Percentiles rank a stretch among this genome's conserved stretches.
Evolutionary conservation across 2,329 filamentous ascomycete genomes (phyloP).

Genomic region (Diaporthe longicolla): DNA sequence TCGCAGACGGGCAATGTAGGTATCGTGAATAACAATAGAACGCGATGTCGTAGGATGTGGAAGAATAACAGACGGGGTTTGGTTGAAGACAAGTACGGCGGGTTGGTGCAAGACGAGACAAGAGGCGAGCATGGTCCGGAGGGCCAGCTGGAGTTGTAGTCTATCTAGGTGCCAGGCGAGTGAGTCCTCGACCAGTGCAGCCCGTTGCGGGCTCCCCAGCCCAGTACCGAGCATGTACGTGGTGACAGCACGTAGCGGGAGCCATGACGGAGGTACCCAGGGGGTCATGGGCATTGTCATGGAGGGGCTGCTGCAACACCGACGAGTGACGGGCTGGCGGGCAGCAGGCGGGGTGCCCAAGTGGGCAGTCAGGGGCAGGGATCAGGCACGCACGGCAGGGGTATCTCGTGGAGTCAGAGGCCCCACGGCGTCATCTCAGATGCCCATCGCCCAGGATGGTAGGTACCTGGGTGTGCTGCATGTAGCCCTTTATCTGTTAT

Average conservation of each 20-base stretch:
- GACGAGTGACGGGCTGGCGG: slow-evolving; percentile 23
- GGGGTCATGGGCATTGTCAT: slow-evolving; percentile 15
- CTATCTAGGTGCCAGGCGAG: neutral
- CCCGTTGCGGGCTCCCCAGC: slow-evolving; percentile 25
- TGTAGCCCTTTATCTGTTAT: slow-evolving; percentile 26
- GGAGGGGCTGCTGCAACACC: slow-evolving; percentile 35
- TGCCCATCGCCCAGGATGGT: slow-evolving; percentile 14
- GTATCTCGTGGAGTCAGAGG: slow-evolving; percentile 17
- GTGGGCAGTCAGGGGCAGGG: slow-evolving; percentile 19
- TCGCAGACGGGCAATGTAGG: slow-evolving; percentile 30
- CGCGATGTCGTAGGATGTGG: slow-evolving; percentile 33
- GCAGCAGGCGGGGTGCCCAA: slow-evolving; percentile 5
- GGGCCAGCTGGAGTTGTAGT: slow-evolving; percentile 17
- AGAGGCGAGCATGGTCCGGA: neutral
- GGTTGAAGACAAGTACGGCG: slow-evolving; percentile 7
- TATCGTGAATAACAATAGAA: slow-evolving; percentile 31
- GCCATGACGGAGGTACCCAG: slow-evolving; percentile 15
- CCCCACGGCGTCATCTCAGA: slow-evolving; percentile 33
- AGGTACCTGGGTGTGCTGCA: neutral
- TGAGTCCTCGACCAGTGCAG: neutral
- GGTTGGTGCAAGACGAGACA: neutral
- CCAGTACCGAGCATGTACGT: neutral
- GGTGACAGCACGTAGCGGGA: neutral
- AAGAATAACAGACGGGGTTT: slow-evolving; percentile 38
- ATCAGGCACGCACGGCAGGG: slow-evolving; percentile 26